A percentile compares a stretch with the other conserved stretches of the same genome.
Conservation (phyloP, 352 stramenopile species). For the Phytophthora nicotianae region DNA sequence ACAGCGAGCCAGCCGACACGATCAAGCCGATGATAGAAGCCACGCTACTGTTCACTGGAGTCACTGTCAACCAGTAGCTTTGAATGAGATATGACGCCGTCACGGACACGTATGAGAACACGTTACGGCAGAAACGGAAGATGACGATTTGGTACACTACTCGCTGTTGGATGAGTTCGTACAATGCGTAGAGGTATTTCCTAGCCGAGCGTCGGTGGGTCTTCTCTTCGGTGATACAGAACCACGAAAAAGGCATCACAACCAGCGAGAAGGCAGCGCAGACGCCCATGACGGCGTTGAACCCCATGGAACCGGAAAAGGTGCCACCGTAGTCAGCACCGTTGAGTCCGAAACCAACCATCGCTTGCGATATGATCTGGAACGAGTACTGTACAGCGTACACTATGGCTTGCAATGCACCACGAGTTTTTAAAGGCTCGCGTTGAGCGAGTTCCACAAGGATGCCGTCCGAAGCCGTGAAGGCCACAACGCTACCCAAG, state of each 20-base stretch:
- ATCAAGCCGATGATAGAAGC: slow-evolving; percentile 27
- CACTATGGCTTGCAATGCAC: slow-evolving; percentile 35
- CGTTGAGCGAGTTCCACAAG: slow-evolving; percentile 47
- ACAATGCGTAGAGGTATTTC: slow-evolving; percentile 31
- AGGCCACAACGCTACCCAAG: slow-evolving; percentile 62
- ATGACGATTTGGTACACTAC: slow-evolving; percentile 38
- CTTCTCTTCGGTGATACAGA: slow-evolving; percentile 37
- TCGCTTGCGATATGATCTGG: slow-evolving; percentile 27
- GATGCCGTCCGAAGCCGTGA: slow-evolving; percentile 58
- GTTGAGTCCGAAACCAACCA: slow-evolving; percentile 45
- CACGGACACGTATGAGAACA: slow-evolving; percentile 34
- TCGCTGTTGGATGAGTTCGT: slow-evolving; percentile 35
- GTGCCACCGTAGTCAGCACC: slow-evolving; percentile 41
- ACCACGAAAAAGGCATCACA: slow-evolving; percentile 38
- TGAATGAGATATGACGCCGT: slow-evolving; percentile 26
- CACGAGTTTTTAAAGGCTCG: slow-evolving; percentile 35
- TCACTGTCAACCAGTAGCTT: slow-evolving; percentile 32
- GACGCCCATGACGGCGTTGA: slow-evolving; percentile 37
- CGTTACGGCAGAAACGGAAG: slow-evolving; percentile 36
- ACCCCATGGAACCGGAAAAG: slow-evolving; percentile 35
- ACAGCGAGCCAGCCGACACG: slow-evolving; percentile 19
- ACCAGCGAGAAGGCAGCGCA: slow-evolving; percentile 24
- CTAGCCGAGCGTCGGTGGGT: slow-evolving; percentile 14
- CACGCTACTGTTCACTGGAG: slow-evolving; percentile 33
- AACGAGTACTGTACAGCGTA: slow-evolving; percentile 40